phyloP scores from a whole-genome alignment of 371 early-diverging fungal species.

The Mycotypha africana region DNA sequence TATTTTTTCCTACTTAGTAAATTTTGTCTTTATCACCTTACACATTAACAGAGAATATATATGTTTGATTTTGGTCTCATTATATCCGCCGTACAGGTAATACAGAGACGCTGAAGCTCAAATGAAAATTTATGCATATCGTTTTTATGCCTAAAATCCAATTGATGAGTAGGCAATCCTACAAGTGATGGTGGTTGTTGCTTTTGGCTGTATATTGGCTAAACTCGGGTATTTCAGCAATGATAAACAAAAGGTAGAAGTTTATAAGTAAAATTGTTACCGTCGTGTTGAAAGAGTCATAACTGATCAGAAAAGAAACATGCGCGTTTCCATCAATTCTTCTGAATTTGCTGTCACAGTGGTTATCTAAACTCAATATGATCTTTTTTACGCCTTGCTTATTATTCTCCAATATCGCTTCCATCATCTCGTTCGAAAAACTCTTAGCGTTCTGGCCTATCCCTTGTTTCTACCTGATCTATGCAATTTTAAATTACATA shows the following conservation, averaged over 20 bases:
- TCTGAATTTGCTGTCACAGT: slow-evolving; percentile 21
- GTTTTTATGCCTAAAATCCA: neutral
- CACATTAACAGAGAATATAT: slow-evolving; percentile 2
- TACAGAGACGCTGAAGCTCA: neutral
- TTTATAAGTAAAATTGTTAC: neutral
- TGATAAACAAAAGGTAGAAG: slow-evolving; percentile 50
- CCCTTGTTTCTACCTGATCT: slow-evolving; percentile 56
- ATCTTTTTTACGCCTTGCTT: slow-evolving; percentile 63
- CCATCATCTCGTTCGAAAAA: slow-evolving; percentile 49
- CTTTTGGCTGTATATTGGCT: slow-evolving; percentile 45
- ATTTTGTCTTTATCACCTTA: neutral
- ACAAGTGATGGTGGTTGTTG: slow-evolving; percentile 55
- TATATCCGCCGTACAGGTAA: slow-evolving; percentile 22
- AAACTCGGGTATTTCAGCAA: slow-evolving; percentile 43
- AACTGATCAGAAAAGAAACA: too few relatives aligned
- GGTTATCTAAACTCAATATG: slow-evolving; percentile 54
- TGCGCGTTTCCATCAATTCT: too few relatives aligned
- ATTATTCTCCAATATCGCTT: slow-evolving; percentile 57
- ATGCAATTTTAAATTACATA: slow-evolving; percentile 36
- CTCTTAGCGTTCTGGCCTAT: slow-evolving; percentile 69
- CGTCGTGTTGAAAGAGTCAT: too few relatives aligned
- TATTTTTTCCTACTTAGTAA: neutral
- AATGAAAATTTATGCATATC: neutral
- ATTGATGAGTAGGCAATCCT: slow-evolving; percentile 41
- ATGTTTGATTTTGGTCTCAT: too few relatives aligned